A percentile compares a stretch with the other conserved stretches of the same genome.
These are phyloP conservation scores for Seiridium unicorne DNA, from an alignment of 2,329 filamentous ascomycete genomes.

Conservation along the genomic window DNA sequence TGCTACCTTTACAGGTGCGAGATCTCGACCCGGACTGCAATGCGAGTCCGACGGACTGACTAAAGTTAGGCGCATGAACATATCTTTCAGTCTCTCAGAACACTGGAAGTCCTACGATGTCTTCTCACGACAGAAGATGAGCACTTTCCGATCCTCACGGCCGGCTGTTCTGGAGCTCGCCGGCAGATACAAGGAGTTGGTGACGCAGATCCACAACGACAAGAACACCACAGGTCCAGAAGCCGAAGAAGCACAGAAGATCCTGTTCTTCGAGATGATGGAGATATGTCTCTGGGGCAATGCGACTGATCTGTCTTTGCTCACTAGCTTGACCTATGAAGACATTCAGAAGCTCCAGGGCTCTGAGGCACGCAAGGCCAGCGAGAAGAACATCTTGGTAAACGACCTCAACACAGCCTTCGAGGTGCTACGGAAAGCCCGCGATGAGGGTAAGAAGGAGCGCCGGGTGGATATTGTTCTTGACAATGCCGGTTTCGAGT, in stretches of 20 bases:
- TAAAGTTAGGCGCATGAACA: conserved; percentile 64
- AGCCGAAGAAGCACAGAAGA: conserved; percentile 65
- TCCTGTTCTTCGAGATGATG: conserved; percentile 88
- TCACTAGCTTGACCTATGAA: conserved; percentile 88
- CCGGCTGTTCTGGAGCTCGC: conserved; percentile 82
- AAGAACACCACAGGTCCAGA: conserved; percentile 48
- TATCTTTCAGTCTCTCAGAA: conserved; percentile 71
- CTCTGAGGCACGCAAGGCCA: conserved; percentile 77
- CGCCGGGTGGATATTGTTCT: conserved; percentile 90
- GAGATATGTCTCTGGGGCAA: conserved; percentile 98
- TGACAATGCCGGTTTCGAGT: conserved; percentile 95
- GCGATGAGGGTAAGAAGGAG: conserved; percentile 61
- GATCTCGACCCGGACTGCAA: too few species aligned
- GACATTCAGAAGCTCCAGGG: conserved; percentile 97
- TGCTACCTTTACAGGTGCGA: conserved; percentile 85
- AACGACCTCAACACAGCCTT: conserved; percentile 82
- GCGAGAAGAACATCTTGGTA: conserved; percentile 87
- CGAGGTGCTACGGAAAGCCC: conserved; percentile 62
- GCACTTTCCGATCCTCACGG: conserved; percentile 88
- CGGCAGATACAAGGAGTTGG: conserved; percentile 71
- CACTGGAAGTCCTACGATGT: conserved; percentile 91
- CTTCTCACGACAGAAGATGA: conserved; percentile 86
- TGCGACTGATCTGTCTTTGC: conserved; percentile 87
- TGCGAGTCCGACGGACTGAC: conserved; percentile 6
- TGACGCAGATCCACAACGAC: conserved; percentile 59